Evolutionary conservation across 2,329 filamentous ascomycete genomes (phyloP).

Genomic region (Colletotrichum musicola): DNA sequence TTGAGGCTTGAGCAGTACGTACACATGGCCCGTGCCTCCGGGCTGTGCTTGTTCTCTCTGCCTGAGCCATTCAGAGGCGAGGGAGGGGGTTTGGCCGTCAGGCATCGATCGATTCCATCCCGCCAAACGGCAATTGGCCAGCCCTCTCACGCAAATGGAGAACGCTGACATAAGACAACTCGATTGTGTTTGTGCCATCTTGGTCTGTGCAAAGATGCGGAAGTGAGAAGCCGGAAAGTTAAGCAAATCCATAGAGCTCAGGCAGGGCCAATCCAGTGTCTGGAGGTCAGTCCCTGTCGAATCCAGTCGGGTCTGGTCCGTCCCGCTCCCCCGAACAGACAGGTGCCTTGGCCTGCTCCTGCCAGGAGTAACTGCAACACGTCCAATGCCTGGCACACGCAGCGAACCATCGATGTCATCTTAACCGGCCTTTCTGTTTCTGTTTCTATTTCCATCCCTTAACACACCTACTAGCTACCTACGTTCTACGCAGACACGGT

Average conservation of each 20-base stretch:
- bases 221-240: constrained; percentile 35
- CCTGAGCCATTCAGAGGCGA: not conserved
- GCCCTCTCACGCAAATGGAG: not conserved
- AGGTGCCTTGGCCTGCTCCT: constrained; percentile 3
- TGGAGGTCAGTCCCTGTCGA: not conserved
- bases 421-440: not conserved
- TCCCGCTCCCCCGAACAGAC: constrained; percentile 14
- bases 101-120: constrained; percentile 5
- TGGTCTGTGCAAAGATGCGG: constrained; percentile 19
- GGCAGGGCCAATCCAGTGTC: constrained; percentile 1
- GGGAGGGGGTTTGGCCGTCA: not conserved
- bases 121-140: not conserved
- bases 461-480: too few relatives aligned
- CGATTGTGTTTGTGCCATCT: not conserved
- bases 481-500: too few relatives aligned
- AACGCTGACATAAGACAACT: constrained; percentile 8
- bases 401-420: constrained; percentile 22
- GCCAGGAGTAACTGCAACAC: too few relatives aligned
- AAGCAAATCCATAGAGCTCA: constrained; percentile 12
- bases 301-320: constrained; percentile 16
- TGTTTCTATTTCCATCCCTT: too few relatives aligned
- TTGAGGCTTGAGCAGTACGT: too few relatives aligned
- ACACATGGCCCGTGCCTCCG: constrained; percentile 3
- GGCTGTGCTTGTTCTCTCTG: not conserved
- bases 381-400: too few relatives aligned